These are phyloP conservation scores for Apiotrichum gracile DNA, from an alignment of 1,284 basidiomycete species.

Conservation along the genomic window DNA sequence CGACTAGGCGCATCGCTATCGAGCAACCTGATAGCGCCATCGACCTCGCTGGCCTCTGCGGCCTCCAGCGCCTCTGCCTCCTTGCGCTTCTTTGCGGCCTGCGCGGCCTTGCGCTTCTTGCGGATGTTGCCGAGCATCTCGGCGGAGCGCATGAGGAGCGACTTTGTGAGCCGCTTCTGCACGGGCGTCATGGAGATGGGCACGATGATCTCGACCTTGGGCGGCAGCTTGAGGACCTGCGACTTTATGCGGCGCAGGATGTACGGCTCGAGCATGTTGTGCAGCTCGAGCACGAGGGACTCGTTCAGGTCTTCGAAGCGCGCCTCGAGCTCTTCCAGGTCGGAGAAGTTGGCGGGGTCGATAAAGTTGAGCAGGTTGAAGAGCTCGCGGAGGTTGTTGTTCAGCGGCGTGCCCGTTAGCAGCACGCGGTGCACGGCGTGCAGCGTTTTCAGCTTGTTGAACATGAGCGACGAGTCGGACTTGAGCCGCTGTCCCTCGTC, in stretches of 20 bases:
- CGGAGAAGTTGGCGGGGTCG: conserved; percentile 59
- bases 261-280: conserved; percentile 72
- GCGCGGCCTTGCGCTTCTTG: conserved; percentile 19
- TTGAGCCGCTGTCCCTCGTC: conserved; percentile 88
- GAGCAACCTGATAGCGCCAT: not conserved
- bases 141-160: conserved; percentile 54
- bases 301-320: conserved; percentile 68
- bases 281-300: conserved; percentile 69
- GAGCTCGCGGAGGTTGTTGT: conserved; percentile 91
- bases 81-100: not conserved
- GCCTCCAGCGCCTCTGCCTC: not conserved
- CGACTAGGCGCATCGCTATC: not conserved
- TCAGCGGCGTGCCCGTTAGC: conserved; percentile 92
- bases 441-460: conserved; percentile 73
- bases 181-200: conserved; percentile 82
- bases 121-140: conserved; percentile 28
- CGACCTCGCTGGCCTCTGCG: not conserved
- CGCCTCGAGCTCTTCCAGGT: conserved; percentile 60
- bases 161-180: conserved; percentile 84
- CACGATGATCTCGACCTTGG: conserved; percentile 73
- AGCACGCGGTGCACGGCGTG: conserved; percentile 75
- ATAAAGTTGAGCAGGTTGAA: conserved; percentile 95
- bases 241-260: conserved; percentile 89
- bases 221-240: conserved; percentile 84
- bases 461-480: conserved; percentile 67